Percentiles rank a stretch among this genome's conserved stretches.
Conservation (phyloP, 306 rosid species). For the Trichosanthes cucumerina region DNA sequence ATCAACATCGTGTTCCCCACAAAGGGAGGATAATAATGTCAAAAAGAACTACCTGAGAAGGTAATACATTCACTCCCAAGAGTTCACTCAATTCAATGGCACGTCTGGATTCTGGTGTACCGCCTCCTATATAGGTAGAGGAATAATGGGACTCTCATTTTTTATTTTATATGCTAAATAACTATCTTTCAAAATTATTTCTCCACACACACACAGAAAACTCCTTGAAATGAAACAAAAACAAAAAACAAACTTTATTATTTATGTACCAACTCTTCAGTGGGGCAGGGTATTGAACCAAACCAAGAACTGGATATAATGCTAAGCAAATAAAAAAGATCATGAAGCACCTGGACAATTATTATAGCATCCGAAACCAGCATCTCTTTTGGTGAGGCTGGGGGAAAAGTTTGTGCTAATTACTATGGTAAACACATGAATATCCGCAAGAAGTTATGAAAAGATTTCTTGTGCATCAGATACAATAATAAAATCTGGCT, state of each 20-base stretch:
- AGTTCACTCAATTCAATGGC: conserved; percentile 59
- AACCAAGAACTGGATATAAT: not conserved
- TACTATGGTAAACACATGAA: not conserved
- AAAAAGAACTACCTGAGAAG: conserved; percentile 50
- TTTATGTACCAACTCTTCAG: too few relatives aligned
- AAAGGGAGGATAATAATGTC: not conserved
- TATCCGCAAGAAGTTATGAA: not conserved
- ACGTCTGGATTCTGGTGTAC: conserved; percentile 69
- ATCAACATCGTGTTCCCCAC: not conserved
- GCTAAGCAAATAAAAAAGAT: not conserved
- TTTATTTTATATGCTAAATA: not conserved
- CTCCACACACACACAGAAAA: not conserved
- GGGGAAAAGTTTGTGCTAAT: not conserved
- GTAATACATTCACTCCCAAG: conserved; percentile 48
- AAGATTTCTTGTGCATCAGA: not conserved
- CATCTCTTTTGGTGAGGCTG: not conserved
- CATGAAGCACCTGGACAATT: not conserved
- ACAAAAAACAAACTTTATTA: too few relatives aligned
- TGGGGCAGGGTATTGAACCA: too few relatives aligned
- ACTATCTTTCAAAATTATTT: not conserved
- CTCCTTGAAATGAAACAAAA: too few relatives aligned
- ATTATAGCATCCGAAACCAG: not conserved
- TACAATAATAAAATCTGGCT: not conserved
- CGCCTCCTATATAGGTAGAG: conserved; percentile 49
- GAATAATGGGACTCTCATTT: not conserved